Evolutionary conservation across 345 rosid species (phyloP), one percentile per base, ranked within the genome.

Genomic region (Durio zibethinus): DNA sequence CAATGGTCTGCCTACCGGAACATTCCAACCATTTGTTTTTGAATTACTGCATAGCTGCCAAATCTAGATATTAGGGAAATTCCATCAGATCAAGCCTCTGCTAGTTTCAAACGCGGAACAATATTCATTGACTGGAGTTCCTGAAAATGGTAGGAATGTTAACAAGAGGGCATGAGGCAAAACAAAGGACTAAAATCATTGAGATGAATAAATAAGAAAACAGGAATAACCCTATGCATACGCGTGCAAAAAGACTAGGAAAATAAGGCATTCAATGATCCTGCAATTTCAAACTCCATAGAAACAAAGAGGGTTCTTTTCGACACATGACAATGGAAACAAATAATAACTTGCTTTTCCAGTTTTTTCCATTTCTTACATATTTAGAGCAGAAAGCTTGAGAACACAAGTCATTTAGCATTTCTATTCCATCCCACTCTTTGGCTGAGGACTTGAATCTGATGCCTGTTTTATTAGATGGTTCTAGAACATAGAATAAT

Each of bases 51-150:
- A 1, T 18, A 53, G 57, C 60, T 25, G 27, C 73, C 12, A 25
- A 68, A 29, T 12, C 66, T 4, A 33, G 36, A 61, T 10, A 27
- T 25, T 29, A 4, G 29, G 14, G 15, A 29, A 64, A 2, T 15
- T n/a, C 29, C 29, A 60, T 38, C 20, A 15, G 11, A 72, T 88
- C 90, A 91, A 42, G 89, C 90, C 84, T 88, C 93, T 0, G 76
- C 77, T 25, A 94, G 88, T 59, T 72, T 83, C 72, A 94, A 73
- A 61, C 94, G 90, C 5, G 97, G 97, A 75, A 89, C 90, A 15
- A 89, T 84, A 57, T 94, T 92, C 97, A 94, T 92, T 0, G 98
- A 92, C 76, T 90, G 92, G 48, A 94, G 91, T 80, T 94, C 98
- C 97, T 94, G 87, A 20, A 61, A 35, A 25, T 52, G 42, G 33